These are phyloP conservation scores for Rhodotorula taiwanensis DNA, from an alignment of 768 basidiomycete genomes.

Conservation along the genomic window DNA sequence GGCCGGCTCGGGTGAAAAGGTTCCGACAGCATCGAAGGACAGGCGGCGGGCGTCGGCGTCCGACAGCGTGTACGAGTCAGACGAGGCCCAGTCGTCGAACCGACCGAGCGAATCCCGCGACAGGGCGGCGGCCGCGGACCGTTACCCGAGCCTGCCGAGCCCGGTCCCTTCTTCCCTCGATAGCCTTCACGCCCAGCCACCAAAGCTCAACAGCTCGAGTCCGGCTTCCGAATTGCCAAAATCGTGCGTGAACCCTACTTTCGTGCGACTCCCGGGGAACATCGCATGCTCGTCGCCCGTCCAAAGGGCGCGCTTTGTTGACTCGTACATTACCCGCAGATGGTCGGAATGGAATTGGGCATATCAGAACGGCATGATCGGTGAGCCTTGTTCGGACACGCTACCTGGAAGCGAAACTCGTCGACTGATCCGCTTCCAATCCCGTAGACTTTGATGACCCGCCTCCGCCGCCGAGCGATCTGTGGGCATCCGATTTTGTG, in stretches of 20 bases:
- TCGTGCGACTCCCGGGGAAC: no score
- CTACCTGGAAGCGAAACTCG: no score
- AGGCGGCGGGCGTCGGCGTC: no score
- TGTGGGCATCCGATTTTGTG: slow-evolving; percentile 3
- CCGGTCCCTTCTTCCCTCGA: no score
- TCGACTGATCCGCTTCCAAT: background rate
- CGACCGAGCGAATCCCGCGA: no score
- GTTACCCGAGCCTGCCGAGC: no score
- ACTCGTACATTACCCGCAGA: background rate
- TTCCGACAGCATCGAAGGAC: no score
- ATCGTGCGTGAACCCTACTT: slow-evolving; percentile 10
- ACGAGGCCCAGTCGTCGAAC: no score
- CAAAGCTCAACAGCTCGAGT: slow-evolving; percentile 13
- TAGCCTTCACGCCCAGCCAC: background rate
- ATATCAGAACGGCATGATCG: slow-evolving; percentile 10
- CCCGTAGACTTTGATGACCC: slow-evolving; percentile 30
- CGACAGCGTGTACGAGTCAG: no score
- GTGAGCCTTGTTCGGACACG: background rate
- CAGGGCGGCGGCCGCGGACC: no score
- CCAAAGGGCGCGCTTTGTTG: background rate
- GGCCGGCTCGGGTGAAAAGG: no score
- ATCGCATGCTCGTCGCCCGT: background rate
- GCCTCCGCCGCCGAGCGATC: slow-evolving; percentile 27
- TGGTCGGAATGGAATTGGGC: slow-evolving; percentile 29
- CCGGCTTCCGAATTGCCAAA: slow-evolving; percentile 24